Percentiles rank a stretch among this genome's conserved stretches.
Conservation (phyloP, 2,329 filamentous ascomycete genomes). For the Xylariaceae sp. region DNA sequence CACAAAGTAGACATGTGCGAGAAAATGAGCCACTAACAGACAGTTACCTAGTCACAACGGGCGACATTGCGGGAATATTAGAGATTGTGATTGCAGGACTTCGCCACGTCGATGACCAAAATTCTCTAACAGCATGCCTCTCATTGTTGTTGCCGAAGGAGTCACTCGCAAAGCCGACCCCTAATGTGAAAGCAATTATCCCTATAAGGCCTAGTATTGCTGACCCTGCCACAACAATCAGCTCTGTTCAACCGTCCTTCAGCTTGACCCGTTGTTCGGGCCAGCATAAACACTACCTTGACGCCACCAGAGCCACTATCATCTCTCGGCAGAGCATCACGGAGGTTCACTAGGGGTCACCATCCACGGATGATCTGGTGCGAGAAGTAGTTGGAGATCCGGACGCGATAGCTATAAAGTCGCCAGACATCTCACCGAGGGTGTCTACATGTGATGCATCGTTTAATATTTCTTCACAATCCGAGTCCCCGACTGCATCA, state of each 20-base stretch:
- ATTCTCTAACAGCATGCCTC: conserved; percentile 14
- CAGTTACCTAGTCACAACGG: conserved; percentile 32
- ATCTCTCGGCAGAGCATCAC: conserved; percentile 39
- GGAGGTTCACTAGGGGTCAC: conserved; percentile 34
- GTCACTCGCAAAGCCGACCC: conserved; percentile 22
- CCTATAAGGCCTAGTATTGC: conserved; percentile 27
- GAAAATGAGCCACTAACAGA: conserved; percentile 5
- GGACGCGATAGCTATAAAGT: neutral
- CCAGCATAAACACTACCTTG: neutral
- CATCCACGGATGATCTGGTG: conserved; percentile 14
- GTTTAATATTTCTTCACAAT: conserved; percentile 15
- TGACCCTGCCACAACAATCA: conserved; percentile 37
- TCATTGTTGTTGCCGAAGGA: conserved; percentile 29
- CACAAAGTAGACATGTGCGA: neutral
- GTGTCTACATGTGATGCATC: conserved; percentile 9
- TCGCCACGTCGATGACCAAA: conserved; percentile 21
- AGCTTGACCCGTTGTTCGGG: conserved; percentile 14
- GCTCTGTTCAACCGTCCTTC: conserved; percentile 32
- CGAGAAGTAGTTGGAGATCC: conserved; percentile 1
- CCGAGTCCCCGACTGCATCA: conserved; percentile 8
- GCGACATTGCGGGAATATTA: conserved; percentile 35
- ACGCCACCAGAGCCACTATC: conserved; percentile 27
- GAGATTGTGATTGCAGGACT: conserved; percentile 35
- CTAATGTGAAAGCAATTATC: conserved; percentile 25
- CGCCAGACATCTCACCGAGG: conserved; percentile 4